These are phyloP conservation scores for Vitis amurensis DNA, from an alignment of 164 flowering plant genomes.

Conservation along the genomic window DNA sequence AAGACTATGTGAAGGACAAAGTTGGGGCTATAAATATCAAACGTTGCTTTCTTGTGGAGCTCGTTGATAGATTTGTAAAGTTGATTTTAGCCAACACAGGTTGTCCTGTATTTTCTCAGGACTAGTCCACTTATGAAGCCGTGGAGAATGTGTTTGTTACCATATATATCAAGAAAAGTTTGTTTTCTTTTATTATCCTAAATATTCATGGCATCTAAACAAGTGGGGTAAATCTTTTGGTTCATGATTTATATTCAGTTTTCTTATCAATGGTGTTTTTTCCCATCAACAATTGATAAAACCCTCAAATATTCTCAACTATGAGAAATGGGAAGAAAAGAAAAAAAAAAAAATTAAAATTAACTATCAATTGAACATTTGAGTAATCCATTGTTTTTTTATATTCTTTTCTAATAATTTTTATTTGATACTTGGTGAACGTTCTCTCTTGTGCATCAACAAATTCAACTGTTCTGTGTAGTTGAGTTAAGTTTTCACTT, in stretches of 20 bases:
- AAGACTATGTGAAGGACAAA: conserved; percentile 56
- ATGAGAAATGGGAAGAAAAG: too few species aligned
- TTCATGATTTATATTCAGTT: conserved; percentile 66
- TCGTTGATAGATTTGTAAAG: conserved; percentile 81
- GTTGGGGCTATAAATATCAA: conserved; percentile 78
- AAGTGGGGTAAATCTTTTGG: conserved; percentile 66
- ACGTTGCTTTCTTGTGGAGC: conserved; percentile 76
- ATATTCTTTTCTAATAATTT: too few species aligned
- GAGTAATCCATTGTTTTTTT: too few species aligned
- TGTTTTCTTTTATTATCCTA: conserved; percentile 5
- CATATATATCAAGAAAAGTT: conserved; percentile 68
- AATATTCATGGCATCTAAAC: conserved; percentile 38
- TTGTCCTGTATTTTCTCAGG: conserved; percentile 60
- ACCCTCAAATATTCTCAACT: too few species aligned
- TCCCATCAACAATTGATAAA: too few species aligned
- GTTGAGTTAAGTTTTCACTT: too few species aligned
- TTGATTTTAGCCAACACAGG: conserved; percentile 60
- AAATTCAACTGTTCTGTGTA: too few species aligned
- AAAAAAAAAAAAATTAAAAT: too few species aligned
- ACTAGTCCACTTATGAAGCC: conserved; percentile 90
- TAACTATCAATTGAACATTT: too few species aligned
- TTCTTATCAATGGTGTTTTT: too few species aligned
- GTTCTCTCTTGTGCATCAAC: too few species aligned
- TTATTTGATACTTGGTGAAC: too few species aligned
- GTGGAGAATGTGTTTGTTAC: conserved; percentile 90